Percentiles rank a stretch among this genome's conserved stretches.
phyloP scores from a whole-genome alignment of 1,139 yeast genomes.

The Nematodospora anomalae region DNA sequence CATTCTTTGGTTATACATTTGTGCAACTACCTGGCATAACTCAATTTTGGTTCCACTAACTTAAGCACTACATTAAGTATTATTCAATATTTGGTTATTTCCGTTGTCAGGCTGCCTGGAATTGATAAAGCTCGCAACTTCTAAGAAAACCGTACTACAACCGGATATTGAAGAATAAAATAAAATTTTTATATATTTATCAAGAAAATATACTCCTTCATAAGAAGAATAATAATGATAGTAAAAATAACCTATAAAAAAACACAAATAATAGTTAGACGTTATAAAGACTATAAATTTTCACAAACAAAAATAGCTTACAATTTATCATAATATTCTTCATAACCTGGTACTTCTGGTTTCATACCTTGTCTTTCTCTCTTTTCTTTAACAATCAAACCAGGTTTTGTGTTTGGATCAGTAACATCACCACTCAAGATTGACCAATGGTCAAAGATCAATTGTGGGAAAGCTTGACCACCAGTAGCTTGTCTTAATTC shows the following conservation, averaged over 20 bases:
- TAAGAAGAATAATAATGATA: not conserved
- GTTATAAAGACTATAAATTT: slow-evolving; percentile 1
- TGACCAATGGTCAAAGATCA: slow-evolving; percentile 99
- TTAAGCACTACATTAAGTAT: too few species aligned
- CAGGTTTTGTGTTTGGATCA: slow-evolving; percentile 92
- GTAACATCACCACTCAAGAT: slow-evolving; percentile 88
- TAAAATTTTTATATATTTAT: not conserved
- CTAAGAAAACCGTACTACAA: too few species aligned
- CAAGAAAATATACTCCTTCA: not conserved
- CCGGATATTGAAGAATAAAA: too few species aligned
- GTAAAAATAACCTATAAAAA: slow-evolving; percentile 1
- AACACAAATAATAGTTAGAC: slow-evolving; percentile 1
- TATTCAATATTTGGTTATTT: too few species aligned
- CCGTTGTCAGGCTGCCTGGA: too few species aligned
- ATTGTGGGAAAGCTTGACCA: slow-evolving; percentile 99
- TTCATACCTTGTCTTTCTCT: slow-evolving; percentile 98
- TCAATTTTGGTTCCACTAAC: too few species aligned
- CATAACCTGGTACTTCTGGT: slow-evolving; percentile 98
- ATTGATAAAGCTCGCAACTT: too few species aligned
- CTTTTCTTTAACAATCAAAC: slow-evolving; percentile 83
- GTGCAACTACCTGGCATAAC: too few species aligned
- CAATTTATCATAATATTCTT: slow-evolving; percentile 99
- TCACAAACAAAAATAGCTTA: slow-evolving; percentile 41
- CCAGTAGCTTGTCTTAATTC: slow-evolving; percentile 99
- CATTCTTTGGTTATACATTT: too few species aligned